Base-by-base conservation (phyloP, 257 asterid genomes). In the Nicotiana undulata region DNA sequence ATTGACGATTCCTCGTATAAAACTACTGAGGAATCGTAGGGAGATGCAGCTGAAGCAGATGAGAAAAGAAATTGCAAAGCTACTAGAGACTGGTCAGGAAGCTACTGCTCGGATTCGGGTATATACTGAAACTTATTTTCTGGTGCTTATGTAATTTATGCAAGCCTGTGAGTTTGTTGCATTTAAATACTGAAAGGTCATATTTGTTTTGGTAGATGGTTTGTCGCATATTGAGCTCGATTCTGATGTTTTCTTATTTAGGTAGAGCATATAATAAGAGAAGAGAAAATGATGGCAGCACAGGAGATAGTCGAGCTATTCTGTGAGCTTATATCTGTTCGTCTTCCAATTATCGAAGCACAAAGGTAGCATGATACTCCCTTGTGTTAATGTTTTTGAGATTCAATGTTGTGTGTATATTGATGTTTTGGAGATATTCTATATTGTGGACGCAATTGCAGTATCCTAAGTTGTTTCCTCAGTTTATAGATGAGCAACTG, bases 51-150 rank as follows among this genome's bases (percentile, higher is more conserved):
- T 96, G 60, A 94, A 83, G 88, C 93, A 94, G 89, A 96, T 96
- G 99, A 94, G 98, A 5, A 86, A 85, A 75, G 98, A 96, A 65
- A 94, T 96, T 4, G 97, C 98, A 64, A 96, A 92, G 89, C 95
- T 96, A 55, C 95, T 96, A 40, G 98, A 92, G 89, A 94, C 98
- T 86, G 99, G 98, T 82, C 99, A 94, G 86, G 99, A 96, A 91
- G 99, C 98, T 76, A 94, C 98, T 67, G 98, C 99, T 74, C 84
- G 99, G 29, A 96, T 96, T 82, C 92, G 98, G 93, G 98, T 93
- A 87, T 60, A 65, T 53, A 58, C 51, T 64, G 31, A 63, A 46
- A 49, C 64, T 63, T 56, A 28, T 29, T 63, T 15, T 34, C 49
- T 40, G 12, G 12, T 9, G 40, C 60, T 46, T 58, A n/a, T 68